Base-by-base conservation (phyloP, 495 filamentous ascomycete genomes). In the Penicillium herquei region DNA sequence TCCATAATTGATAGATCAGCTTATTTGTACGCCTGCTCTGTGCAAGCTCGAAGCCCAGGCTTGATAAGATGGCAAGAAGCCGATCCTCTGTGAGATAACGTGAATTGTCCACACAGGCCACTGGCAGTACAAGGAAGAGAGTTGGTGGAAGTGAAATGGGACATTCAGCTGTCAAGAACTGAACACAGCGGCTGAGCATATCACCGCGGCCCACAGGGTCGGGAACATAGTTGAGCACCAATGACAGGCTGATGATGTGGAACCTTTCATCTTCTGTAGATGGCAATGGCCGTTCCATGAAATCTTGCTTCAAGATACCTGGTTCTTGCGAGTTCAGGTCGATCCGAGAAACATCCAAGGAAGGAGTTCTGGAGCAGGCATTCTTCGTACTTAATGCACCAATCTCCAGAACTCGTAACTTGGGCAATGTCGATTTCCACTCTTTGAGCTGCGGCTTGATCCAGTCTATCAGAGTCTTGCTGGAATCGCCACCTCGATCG, bases 201-300 rank as follows among this genome's bases (percentile, higher is more conserved):
- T 89, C 84, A 10, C 94, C 94, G 58, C 92, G 81, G 16, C 74
- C 81, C n/a, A 67, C 71, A 12, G 90, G 78, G 58, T 89, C 82
- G 9, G 92, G 86, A 21, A 97, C 92, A 66, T 89, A 99, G 70
- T 99, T 99, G 17, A 99, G 79, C 8, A 99, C 95, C 47, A 99
- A 76, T 1, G 90, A 96, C n/a, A 99, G 80, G 57, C 89, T 94
- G 63, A 99, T 86, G 41, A 96, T 78, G 66, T 99, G 87, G 65
- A 97, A 98, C 31, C 72, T 73, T 41, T 93, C 86, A 0, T 74
- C 69, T 32, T 81, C 76, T 47, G 72, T 62, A 7, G 48, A 51
- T 0, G 93, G 93, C 14, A 94, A 70, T 7, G 92, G 89, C 34
- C 90, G 78, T 64, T 89, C 73, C 92, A 99, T 98, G 63, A 99